Evolutionary conservation across 345 rosid genomes (phyloP).

Genomic region (Salix viminalis): DNA sequence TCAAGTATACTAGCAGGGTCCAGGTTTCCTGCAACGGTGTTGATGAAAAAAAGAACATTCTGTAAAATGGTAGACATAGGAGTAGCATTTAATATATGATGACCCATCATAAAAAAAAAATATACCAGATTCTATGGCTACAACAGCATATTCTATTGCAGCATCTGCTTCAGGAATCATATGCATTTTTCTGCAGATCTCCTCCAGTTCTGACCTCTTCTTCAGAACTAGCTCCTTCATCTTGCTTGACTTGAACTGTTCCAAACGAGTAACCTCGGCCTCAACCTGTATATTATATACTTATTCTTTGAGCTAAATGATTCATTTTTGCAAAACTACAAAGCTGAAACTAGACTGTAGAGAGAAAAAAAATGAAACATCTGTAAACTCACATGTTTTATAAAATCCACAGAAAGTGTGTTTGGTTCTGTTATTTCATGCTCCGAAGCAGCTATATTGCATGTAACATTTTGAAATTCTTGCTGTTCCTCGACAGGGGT

Average conservation of each 20-base stretch:
- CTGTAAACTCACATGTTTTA: slow-evolving; percentile 60
- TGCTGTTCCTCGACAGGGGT: slow-evolving; percentile 96
- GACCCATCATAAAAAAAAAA: neutral
- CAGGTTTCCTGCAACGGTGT: slow-evolving; percentile 43
- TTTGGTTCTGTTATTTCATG: slow-evolving; percentile 84
- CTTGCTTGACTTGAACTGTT: slow-evolving; percentile 83
- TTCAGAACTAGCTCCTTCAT: slow-evolving; percentile 96
- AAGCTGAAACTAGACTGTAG: neutral
- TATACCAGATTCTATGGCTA: slow-evolving; percentile 79
- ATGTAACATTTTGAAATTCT: slow-evolving; percentile 76
- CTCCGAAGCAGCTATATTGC: slow-evolving; percentile 94
- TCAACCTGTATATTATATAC: slow-evolving; percentile 57
- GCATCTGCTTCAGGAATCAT: slow-evolving; percentile 59
- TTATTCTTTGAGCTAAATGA: neutral
- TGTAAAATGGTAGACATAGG: neutral
- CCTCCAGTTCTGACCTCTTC: slow-evolving; percentile 85
- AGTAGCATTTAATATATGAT: neutral
- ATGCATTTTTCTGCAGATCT: slow-evolving; percentile 85
- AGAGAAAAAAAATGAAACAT: neutral
- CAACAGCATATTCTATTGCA: slow-evolving; percentile 62
- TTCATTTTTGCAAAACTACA: neutral
- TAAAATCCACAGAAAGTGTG: slow-evolving; percentile 71
- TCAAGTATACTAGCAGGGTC: slow-evolving; percentile 67
- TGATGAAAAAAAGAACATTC: neutral
- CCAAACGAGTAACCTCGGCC: slow-evolving; percentile 81